Conservation (phyloP, 139 green algal genomes). For the Coelastrella sp. region DNA sequence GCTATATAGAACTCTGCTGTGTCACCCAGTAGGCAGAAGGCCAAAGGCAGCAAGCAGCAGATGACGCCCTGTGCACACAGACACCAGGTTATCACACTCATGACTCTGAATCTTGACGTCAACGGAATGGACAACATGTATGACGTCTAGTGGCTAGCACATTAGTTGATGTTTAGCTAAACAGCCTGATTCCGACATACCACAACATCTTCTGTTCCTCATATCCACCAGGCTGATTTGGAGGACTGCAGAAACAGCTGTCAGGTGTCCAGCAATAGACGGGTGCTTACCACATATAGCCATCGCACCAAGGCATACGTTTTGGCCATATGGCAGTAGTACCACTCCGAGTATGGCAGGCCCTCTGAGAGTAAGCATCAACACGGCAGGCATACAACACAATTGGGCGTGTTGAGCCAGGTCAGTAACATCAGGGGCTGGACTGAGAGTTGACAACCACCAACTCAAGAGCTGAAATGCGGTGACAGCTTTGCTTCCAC, state of each 20-base stretch:
- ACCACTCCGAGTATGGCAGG: conserved; percentile 61
- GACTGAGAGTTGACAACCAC: neutral
- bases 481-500: neutral
- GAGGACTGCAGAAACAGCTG: neutral
- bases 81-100: neutral
- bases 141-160: too few relatives aligned
- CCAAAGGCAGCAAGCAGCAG: conserved; percentile 65
- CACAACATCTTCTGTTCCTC: neutral
- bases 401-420: neutral
- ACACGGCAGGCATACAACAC: neutral
- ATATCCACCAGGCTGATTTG: too few relatives aligned
- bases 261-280: neutral
- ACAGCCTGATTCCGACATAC: too few relatives aligned
- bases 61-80: conserved; percentile 53
- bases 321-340: conserved; percentile 61
- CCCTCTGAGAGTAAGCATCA: conserved; percentile 47
- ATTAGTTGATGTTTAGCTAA: too few relatives aligned
- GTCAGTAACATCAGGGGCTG: neutral
- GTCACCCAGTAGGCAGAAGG: conserved; percentile 83
- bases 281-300: conserved; percentile 53
- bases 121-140: too few relatives aligned
- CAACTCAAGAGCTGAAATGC: neutral
- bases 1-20: conserved; percentile 90
- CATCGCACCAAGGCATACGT: conserved; percentile 28
- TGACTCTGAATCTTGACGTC: too few relatives aligned